Evolutionary conservation across 177 flowering plant genomes (phyloP).

Genomic region (Tripterygium wilfordii): DNA sequence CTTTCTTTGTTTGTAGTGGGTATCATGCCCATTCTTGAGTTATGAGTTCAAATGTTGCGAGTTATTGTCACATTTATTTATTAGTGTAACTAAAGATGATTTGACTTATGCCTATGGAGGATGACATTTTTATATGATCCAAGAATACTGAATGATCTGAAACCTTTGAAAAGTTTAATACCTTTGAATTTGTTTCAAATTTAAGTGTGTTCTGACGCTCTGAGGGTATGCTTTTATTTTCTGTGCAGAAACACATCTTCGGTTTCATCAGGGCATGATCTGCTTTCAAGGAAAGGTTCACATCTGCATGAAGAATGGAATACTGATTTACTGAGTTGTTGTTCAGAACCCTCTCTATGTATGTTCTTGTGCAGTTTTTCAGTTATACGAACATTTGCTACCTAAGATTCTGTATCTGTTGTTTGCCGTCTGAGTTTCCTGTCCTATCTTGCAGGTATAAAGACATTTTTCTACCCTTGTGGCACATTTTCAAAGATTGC

Average conservation of each 20-base stretch:
- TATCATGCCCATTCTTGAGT: no score
- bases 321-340: conserved; percentile 37
- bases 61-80: no score
- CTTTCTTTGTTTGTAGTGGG: no score
- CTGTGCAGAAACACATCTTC: conserved; percentile 46
- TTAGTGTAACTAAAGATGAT: no score
- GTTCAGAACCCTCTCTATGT: conserved; percentile 35
- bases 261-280: conserved; percentile 60
- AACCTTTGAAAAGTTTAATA: no score
- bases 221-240: not conserved
- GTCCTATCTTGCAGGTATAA: conserved; percentile 22
- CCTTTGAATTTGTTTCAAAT: not conserved
- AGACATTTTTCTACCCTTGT: conserved; percentile 38
- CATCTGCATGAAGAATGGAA: conserved; percentile 46
- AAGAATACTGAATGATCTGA: no score
- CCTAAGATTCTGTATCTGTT: not conserved
- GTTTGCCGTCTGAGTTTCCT: not conserved
- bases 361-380: conserved; percentile 5
- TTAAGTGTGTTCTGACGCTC: not conserved
- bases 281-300: conserved; percentile 51
- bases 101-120: no score
- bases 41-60: no score
- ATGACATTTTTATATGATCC: not conserved
- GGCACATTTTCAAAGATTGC: conserved; percentile 34
- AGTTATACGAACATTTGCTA: not conserved